Base-by-base conservation (phyloP, 1,139 yeast species). In the Pichia sp. region DNA sequence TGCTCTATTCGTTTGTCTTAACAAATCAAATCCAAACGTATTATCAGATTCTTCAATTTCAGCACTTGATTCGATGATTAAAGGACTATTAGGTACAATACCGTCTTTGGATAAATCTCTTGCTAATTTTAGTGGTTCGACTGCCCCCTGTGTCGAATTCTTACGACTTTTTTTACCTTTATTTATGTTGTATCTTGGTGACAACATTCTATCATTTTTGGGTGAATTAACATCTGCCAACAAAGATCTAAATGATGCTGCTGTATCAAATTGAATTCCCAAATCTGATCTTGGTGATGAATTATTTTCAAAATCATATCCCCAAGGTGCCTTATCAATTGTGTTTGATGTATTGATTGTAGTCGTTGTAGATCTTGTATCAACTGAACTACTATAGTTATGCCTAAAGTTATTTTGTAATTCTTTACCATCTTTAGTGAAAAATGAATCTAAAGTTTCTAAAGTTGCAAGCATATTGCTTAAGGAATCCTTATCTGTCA, bases 381-480 rank as follows among this genome's bases (percentile, higher is more conserved):
- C 75, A 36, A 66, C 65, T 2, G 73, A 69, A 5, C 66, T 63
- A 44, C 58, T 65, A 50, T 64, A 59, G 44, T 63, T 62, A 45
- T 64, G 67, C 3, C 63, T 61, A 48, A 56, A 58, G 7, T 55
- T 47, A 8, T 54, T 58, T 7, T 56, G 53, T n/a, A 18, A 18
- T 18, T 18, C 18, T 18, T 18, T 18, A 18, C 18, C 18, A 18
- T 85, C 94, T 47, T 82, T 84, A 0, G 96, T 86, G 68, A 92
- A 92, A 64, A 92, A 92, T 10, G 92, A 83, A 64, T 92, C 97
- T 57, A 92, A 75, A 60, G 89, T 95, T 61, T 90, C 97, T 53
- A 92, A 72, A n/a, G 95, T 95, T 0, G 96, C 96, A 83, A 96
- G 86, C 85, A 92, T 89, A 60, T 89, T 88, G 63, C 95, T 88